Evolutionary conservation across 106 monocot genomes (phyloP).

Genomic region (Dendrobium officinale): DNA sequence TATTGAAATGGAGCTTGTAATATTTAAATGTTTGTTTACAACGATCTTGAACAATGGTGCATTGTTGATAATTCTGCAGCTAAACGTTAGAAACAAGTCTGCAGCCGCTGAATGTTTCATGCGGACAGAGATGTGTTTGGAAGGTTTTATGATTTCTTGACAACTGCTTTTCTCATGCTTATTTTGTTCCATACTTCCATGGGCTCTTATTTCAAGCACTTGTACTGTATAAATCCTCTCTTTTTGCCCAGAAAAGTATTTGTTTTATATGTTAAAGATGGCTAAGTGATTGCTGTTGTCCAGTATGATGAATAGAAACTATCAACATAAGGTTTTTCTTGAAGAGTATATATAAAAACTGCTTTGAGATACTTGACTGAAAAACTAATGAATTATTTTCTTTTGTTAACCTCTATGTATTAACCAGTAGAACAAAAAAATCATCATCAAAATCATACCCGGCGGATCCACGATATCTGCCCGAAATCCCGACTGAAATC

Average conservation of each 20-base stretch:
- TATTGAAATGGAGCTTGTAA: not conserved
- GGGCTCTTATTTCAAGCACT: not conserved
- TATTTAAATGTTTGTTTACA: not conserved
- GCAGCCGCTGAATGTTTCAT: conserved; percentile 88
- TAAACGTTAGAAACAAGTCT: conserved; percentile 93
- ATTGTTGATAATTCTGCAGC: conserved; percentile 33
- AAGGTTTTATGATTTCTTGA: conserved; percentile 48
- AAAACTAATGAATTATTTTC: not conserved
- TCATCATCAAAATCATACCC: too few relatives aligned
- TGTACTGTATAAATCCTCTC: not conserved
- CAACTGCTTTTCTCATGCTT: not conserved
- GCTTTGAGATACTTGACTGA: not conserved
- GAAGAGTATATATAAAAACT: not conserved
- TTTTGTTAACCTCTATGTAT: too few relatives aligned
- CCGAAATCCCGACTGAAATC: too few relatives aligned
- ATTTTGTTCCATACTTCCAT: not conserved
- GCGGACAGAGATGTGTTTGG: conserved; percentile 80
- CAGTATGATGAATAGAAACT: not conserved
- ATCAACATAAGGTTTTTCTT: not conserved
- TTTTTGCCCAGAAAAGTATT: not conserved
- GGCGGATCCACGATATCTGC: too few relatives aligned
- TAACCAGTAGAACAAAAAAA: too few relatives aligned
- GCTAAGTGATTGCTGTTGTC: not conserved
- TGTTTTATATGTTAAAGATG: not conserved
- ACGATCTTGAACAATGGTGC: not conserved